A percentile compares a stretch with the other conserved stretches of the same genome.
Conservation (phyloP, 176 grass and related monocot species). For the Cenchrus fungigraminus region DNA sequence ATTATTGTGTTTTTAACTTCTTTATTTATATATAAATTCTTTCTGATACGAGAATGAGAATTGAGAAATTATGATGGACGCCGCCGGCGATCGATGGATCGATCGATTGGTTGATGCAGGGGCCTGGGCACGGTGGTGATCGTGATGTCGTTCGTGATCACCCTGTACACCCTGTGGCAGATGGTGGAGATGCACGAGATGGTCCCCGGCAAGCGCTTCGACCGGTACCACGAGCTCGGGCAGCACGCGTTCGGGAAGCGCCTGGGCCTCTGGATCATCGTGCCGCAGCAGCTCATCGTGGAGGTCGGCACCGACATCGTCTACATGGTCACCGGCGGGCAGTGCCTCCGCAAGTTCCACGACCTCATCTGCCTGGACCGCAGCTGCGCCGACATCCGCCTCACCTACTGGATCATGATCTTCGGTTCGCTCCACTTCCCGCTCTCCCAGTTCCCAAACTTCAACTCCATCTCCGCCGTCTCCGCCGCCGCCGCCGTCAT, state of each 20-base stretch:
- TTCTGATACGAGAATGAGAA: no score
- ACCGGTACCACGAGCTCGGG: slow-evolving; percentile 71
- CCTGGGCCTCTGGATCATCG: slow-evolving; percentile 67
- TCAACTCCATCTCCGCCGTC: slow-evolving; percentile 64
- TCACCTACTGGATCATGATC: slow-evolving; percentile 63
- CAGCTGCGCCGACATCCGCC: slow-evolving; percentile 43
- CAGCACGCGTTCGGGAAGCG: slow-evolving; percentile 60
- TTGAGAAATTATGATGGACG: no score
- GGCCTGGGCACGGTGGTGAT: slow-evolving; percentile 48
- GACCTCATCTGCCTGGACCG: slow-evolving; percentile 41
- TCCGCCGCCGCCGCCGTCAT: slow-evolving; percentile 66
- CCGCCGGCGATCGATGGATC: no score
- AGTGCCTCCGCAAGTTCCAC: slow-evolving; percentile 52
- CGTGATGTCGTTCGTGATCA: slow-evolving; percentile 59
- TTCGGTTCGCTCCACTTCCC: slow-evolving; percentile 56
- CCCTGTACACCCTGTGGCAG: slow-evolving; percentile 74
- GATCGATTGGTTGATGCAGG: background rate
- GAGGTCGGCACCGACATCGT: slow-evolving; percentile 54
- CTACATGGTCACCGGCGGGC: slow-evolving; percentile 67
- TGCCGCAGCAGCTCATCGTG: slow-evolving; percentile 59
- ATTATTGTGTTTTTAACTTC: no score
- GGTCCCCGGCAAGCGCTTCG: slow-evolving; percentile 69
- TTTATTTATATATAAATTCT: no score
- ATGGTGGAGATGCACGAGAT: slow-evolving; percentile 81
- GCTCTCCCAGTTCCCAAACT: slow-evolving; percentile 60